Evolutionary conservation across 371 early-diverging fungal species (phyloP).

Genomic region (Dichotomocladium elegans): DNA sequence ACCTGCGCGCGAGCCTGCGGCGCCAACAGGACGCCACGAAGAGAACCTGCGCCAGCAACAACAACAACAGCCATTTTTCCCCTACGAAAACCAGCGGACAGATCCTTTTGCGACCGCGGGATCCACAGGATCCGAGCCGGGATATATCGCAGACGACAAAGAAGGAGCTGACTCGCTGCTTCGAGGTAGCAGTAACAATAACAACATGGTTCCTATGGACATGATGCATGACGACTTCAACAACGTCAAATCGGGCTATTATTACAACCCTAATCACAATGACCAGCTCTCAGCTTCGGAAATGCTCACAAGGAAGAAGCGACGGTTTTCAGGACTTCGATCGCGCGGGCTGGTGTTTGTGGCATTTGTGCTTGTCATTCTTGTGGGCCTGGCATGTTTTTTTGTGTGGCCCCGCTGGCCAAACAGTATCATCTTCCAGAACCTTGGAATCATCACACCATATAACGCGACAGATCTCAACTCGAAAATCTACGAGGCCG

Average conservation of each 20-base stretch:
- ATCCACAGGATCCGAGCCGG: slow-evolving; percentile 25
- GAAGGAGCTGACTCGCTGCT: slow-evolving; percentile 27
- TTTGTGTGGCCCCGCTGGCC: slow-evolving; percentile 47
- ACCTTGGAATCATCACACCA: slow-evolving; percentile 9
- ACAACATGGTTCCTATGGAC: slow-evolving; percentile 40
- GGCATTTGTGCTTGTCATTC: slow-evolving; percentile 21
- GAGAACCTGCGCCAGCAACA: background rate
- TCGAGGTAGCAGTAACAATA: too few species aligned
- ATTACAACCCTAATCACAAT: slow-evolving; percentile 1
- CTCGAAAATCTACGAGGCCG: background rate
- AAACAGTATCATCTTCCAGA: slow-evolving; percentile 11
- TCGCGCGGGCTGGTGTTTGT: slow-evolving; percentile 21
- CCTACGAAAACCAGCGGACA: too few species aligned
- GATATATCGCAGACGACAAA: slow-evolving; percentile 34
- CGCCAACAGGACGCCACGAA: too few species aligned
- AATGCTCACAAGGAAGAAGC: slow-evolving; percentile 18
- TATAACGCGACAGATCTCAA: background rate
- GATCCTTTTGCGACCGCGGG: too few species aligned
- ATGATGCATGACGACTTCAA: slow-evolving; percentile 31
- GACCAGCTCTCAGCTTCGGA: slow-evolving; percentile 11
- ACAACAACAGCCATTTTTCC: slow-evolving; percentile 27
- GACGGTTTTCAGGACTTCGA: slow-evolving; percentile 19
- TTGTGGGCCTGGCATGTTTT: slow-evolving; percentile 29
- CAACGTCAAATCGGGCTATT: too few species aligned
- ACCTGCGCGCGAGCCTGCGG: slow-evolving; percentile 12